Conservation (phyloP, 2,329 filamentous ascomycete genomes). For the Didymella segeticola region DNA sequence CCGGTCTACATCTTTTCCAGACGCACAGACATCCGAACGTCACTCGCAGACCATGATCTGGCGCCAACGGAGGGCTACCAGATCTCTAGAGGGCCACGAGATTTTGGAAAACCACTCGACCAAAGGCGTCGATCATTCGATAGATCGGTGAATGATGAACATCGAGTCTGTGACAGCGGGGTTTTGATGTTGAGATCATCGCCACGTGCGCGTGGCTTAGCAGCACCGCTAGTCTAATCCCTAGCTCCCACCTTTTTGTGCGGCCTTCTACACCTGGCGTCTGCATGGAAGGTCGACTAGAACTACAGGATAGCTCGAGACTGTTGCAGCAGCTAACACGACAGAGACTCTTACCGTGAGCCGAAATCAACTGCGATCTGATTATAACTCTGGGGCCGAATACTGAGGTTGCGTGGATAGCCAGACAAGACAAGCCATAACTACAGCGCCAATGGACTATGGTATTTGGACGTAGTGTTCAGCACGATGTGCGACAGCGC, state of each 20-base stretch:
- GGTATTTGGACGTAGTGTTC: slow-evolving; percentile 24
- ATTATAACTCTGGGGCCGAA: neutral
- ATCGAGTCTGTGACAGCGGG: neutral
- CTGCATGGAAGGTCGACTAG: slow-evolving; percentile 10
- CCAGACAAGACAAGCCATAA: neutral
- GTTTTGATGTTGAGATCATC: slow-evolving; percentile 4
- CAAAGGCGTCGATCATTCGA: neutral
- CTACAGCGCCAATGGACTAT: too few species aligned
- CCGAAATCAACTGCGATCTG: slow-evolving; percentile 13
- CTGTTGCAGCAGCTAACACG: slow-evolving; percentile 16
- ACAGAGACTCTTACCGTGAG: slow-evolving; percentile 21
- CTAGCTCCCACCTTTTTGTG: neutral
- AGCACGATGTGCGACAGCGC: slow-evolving; percentile 15
- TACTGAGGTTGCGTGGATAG: too few species aligned
- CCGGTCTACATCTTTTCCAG: slow-evolving; percentile 2
- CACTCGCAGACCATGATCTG: too few species aligned
- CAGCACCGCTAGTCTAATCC: slow-evolving; percentile 1
- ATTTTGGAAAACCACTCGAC: neutral
- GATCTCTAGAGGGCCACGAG: neutral
- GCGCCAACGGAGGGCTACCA: too few species aligned
- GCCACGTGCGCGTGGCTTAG: slow-evolving; percentile 5
- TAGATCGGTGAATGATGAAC: neutral
- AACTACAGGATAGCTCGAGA: slow-evolving; percentile 22
- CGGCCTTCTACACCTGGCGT: neutral
- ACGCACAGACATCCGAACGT: neutral